A percentile compares a stretch with the other conserved stretches of the same genome.
Conservation (phyloP, 768 basidiomycete species). For the Pleurotus citrinopileatus region DNA sequence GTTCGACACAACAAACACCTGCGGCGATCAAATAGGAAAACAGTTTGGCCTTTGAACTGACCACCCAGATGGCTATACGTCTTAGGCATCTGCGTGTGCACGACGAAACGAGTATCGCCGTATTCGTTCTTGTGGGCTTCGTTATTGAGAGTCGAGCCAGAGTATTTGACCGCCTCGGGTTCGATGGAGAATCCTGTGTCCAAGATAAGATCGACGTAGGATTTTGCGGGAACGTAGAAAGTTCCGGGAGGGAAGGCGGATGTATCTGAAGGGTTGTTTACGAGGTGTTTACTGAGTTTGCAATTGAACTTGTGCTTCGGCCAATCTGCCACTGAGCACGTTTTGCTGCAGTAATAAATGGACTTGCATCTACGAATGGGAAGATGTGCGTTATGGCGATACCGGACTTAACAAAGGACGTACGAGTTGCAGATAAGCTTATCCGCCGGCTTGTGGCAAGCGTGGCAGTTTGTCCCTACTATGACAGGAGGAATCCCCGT, state of each 20-base stretch:
- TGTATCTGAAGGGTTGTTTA: constrained; percentile 5
- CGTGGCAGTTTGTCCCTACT: constrained; percentile 10
- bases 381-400: constrained; percentile 1
- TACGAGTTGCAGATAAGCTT: constrained; percentile 17
- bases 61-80: constrained; percentile 2
- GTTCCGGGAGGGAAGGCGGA: constrained; percentile 14
- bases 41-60: constrained; percentile 11
- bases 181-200: constrained; percentile 20
- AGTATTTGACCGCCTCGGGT: constrained; percentile 18
- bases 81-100: constrained; percentile 2
- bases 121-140: constrained; percentile 20
- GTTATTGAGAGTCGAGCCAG: constrained; percentile 8
- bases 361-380: not conserved
- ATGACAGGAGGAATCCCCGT: constrained; percentile 13
- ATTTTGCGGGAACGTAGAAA: constrained; percentile 17
- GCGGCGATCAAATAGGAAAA: constrained; percentile 14
- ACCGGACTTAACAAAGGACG: not conserved
- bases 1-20: constrained; percentile 14
- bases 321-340: constrained; percentile 17
- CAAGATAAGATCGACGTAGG: constrained; percentile 17
- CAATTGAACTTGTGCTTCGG: constrained; percentile 16
- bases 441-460: constrained; percentile 14
- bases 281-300: constrained; percentile 18
- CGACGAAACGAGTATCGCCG: constrained; percentile 18
- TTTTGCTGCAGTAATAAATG: constrained; percentile 16